Evolutionary conservation across 768 basidiomycete genomes (phyloP).

Genomic region (Mycena galopus): DNA sequence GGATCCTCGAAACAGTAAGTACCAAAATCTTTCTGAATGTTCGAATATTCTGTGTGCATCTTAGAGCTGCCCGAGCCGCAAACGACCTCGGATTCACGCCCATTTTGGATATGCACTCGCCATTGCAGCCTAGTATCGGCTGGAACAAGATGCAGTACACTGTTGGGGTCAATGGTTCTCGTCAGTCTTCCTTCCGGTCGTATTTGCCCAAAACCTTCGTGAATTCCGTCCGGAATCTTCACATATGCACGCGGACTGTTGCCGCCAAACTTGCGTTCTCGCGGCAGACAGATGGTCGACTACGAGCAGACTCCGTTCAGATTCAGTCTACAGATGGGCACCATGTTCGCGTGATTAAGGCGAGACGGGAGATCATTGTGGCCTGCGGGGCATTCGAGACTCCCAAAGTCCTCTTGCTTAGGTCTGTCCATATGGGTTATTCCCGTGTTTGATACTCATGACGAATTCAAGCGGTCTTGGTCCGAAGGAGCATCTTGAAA

Average conservation of each 20-base stretch:
- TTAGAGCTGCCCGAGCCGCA: conserved; percentile 15
- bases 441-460: background rate
- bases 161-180: conserved; percentile 8
- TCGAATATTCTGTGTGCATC: background rate
- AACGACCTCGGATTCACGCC: conserved; percentile 1
- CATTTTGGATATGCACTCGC: conserved; percentile 24
- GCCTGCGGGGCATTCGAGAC: conserved; percentile 14
- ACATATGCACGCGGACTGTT: conserved; percentile 20
- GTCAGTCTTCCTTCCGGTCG: conserved; percentile 23
- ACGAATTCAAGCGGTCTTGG: conserved; percentile 6
- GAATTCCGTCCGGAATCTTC: background rate
- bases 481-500: conserved; percentile 12
- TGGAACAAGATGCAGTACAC: conserved; percentile 28
- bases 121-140: conserved; percentile 21
- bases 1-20: conserved; percentile 1
- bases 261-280: conserved; percentile 3
- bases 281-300: background rate
- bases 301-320: conserved; percentile 7
- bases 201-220: conserved; percentile 10
- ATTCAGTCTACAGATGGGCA: conserved; percentile 4
- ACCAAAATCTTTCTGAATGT: background rate
- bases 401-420: conserved; percentile 18
- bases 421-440: background rate
- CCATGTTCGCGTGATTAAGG: background rate
- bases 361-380: conserved; percentile 17